A percentile compares a stretch with the other conserved stretches of the same genome.
These are phyloP conservation scores for Candida sanyiensis DNA, from an alignment of 805 yeast species.

Conservation along the genomic window DNA sequence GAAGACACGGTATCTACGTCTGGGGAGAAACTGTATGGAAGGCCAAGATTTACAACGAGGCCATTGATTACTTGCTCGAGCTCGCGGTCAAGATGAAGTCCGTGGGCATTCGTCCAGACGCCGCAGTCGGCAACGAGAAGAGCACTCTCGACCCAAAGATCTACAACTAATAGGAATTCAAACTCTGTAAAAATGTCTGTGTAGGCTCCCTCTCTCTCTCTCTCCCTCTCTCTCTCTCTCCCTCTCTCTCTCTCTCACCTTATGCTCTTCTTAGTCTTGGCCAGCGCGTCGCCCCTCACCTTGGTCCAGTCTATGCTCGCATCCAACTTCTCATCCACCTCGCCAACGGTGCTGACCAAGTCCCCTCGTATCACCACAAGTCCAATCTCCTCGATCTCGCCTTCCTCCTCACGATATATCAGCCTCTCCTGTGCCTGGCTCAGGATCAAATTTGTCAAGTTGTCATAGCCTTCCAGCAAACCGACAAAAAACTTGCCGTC, in stretches of 20 bases:
- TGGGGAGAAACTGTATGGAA: conserved; percentile 94
- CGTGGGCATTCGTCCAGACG: conserved; percentile 52
- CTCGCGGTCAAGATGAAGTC: conserved; percentile 78
- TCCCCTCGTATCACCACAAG: conserved; percentile 54
- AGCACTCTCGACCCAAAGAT: conserved; percentile 21
- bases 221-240: neutral
- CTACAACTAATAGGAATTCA: conserved; percentile 14
- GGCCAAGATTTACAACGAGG: conserved; percentile 90
- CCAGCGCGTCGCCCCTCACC: conserved; percentile 21
- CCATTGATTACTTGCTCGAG: conserved; percentile 83
- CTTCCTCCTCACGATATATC: conserved; percentile 32
- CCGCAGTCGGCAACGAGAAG: conserved; percentile 30
- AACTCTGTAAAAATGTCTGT: no score
- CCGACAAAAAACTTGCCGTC: conserved; percentile 51
- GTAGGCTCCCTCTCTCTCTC: neutral
- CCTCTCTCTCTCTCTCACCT: conserved; percentile 9
- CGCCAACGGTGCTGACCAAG: conserved; percentile 50
- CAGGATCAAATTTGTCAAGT: conserved; percentile 54
- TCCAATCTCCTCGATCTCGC: conserved; percentile 35
- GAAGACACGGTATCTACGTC: conserved; percentile 93
- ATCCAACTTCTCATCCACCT: conserved; percentile 40
- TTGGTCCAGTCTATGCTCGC: conserved; percentile 31
- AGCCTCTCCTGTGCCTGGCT: conserved; percentile 46
- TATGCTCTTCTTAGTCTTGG: conserved; percentile 23
- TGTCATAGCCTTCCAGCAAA: conserved; percentile 54